These are phyloP conservation scores for Parastagonospora avenae DNA, from an alignment of 2,329 filamentous ascomycete genomes.

Conservation along the genomic window DNA sequence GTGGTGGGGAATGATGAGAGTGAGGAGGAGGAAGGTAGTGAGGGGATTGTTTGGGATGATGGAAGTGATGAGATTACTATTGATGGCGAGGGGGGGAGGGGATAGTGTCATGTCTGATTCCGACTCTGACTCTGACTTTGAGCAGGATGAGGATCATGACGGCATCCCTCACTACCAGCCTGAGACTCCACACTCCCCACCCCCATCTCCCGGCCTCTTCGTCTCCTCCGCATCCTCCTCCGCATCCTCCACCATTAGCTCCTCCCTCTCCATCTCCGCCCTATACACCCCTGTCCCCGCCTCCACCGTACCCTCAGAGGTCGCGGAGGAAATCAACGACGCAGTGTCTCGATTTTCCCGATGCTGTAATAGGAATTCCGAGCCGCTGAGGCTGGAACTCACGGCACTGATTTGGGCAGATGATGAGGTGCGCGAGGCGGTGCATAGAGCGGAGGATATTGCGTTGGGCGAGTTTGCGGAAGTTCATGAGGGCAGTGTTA, in stretches of 20 bases:
- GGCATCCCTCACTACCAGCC: too few relatives aligned
- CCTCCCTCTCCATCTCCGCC: neutral
- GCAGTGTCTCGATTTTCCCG: neutral
- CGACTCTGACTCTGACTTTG: neutral
- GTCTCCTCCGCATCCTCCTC: neutral
- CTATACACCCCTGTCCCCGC: neutral
- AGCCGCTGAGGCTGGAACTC: neutral
- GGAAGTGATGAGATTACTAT: neutral
- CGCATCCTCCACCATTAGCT: neutral
- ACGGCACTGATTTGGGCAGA: neutral
- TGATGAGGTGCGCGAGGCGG: neutral
- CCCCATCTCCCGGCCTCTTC: too few relatives aligned
- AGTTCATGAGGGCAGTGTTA: neutral
- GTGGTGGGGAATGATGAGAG: slow-evolving; percentile 11
- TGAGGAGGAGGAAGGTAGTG: too few relatives aligned
- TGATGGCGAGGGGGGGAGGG: neutral
- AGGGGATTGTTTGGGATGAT: too few relatives aligned
- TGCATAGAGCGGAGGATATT: neutral
- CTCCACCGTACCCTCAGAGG: neutral
- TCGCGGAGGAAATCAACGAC: slow-evolving; percentile 1
- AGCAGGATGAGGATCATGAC: too few relatives aligned
- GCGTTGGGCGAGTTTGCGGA: neutral
- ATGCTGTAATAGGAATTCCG: neutral
- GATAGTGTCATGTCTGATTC: neutral
- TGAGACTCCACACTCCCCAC: too few relatives aligned